Conservation (phyloP, 73 alveolate genomes). For the Paramecium primaurelia region DNA sequence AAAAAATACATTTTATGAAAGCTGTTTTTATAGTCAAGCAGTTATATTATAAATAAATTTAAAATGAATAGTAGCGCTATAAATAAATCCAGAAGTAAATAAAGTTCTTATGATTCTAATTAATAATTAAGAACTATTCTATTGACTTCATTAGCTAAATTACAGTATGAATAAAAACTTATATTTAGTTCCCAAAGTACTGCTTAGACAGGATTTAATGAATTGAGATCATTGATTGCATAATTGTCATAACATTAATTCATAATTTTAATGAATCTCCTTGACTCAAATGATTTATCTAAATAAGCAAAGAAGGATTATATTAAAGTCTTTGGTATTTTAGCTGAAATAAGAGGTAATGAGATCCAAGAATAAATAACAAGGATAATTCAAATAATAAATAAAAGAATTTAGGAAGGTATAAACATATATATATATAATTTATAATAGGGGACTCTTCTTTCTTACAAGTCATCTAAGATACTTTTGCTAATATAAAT, state of each 20-base stretch:
- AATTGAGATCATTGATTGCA: neutral
- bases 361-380: constrained; percentile 18
- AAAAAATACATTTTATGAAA: constrained; percentile 31
- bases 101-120: neutral
- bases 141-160: neutral
- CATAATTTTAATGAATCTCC: neutral
- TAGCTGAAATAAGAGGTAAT: constrained; percentile 12
- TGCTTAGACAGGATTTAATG: neutral
- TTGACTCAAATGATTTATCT: neutral
- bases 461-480: constrained; percentile 3
- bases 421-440: neutral
- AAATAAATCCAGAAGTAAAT: neutral
- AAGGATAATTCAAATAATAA: constrained; percentile 33
- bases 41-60: neutral
- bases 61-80: neutral
- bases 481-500: constrained; percentile 33
- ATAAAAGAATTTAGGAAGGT: constrained; percentile 45
- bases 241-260: neutral
- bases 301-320: constrained; percentile 49
- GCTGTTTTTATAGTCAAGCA: neutral
- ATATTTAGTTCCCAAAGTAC: neutral
- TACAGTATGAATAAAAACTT: neutral
- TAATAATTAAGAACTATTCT: neutral
- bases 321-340: constrained; percentile 41
- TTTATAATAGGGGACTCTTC: neutral